A percentile compares a stretch with the other conserved stretches of the same genome.
Conservation (phyloP, 345 rosid species). For the Eucalyptus curtisii region DNA sequence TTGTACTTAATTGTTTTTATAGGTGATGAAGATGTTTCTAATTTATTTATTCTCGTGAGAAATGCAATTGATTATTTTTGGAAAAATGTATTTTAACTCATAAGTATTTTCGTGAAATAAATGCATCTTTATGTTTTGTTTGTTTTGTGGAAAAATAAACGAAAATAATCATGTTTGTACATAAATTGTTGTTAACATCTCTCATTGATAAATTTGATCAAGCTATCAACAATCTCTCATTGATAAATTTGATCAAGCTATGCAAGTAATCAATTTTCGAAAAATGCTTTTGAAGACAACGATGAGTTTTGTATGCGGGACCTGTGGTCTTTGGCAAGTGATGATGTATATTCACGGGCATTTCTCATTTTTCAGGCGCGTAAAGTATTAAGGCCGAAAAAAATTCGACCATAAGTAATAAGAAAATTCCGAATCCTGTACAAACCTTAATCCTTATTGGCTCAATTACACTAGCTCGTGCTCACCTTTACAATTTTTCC, state of each 20-base stretch:
- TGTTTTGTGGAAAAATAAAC: too few species aligned
- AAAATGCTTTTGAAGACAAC: too few species aligned
- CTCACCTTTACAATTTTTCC: rapidly evolving
- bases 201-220: too few species aligned
- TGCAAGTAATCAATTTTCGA: rapidly evolving
- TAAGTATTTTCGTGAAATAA: too few species aligned
- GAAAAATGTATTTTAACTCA: too few species aligned
- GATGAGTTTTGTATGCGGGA: rapidly evolving
- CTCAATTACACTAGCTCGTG: not conserved
- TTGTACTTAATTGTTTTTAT: too few species aligned
- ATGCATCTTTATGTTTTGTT: too few species aligned
- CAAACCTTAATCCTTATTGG: not conserved
- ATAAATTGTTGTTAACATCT: too few species aligned
- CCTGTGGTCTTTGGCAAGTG: not conserved
- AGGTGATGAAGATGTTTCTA: not conserved
- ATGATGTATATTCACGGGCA: too few species aligned
- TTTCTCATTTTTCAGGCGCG: not conserved
- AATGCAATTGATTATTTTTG: too few species aligned
- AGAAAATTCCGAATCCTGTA: not conserved
- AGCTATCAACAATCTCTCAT: rapidly evolving
- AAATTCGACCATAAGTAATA: not conserved
- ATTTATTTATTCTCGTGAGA: too few species aligned
- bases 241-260: not conserved
- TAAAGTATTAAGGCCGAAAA: rapidly evolving
- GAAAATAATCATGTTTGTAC: too few species aligned